phyloP scores from a whole-genome alignment of 352 stramenopile species.

The Blastocystis sp. region DNA sequence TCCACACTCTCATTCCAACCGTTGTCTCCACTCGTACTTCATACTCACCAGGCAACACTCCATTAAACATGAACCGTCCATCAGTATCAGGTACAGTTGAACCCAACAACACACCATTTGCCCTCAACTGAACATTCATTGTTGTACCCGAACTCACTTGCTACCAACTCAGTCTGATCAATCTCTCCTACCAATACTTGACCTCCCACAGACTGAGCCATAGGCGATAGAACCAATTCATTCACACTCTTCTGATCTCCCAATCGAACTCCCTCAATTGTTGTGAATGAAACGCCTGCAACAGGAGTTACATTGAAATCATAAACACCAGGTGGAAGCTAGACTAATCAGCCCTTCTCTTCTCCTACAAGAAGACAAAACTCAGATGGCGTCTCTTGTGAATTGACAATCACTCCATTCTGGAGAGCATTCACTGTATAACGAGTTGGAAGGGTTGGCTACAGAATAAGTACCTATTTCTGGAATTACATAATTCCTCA shows the following conservation, averaged over 20 bases:
- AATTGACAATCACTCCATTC: not conserved
- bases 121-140: not conserved
- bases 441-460: not conserved
- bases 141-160: not conserved
- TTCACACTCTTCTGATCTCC: not conserved
- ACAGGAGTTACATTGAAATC: not conserved
- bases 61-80: not conserved
- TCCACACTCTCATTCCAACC: not conserved
- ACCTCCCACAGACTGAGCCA: not conserved
- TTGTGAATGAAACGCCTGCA: too few relatives aligned
- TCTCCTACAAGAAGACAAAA: slow-evolving; percentile 6
- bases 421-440: not conserved
- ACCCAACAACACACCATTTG: not conserved
- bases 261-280: not conserved
- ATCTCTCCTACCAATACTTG: not conserved
- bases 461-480: not conserved
- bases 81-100: not conserved
- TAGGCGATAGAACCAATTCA: not conserved
- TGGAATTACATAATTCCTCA: not conserved
- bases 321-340: not conserved
- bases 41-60: not conserved
- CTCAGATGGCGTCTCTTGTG: not conserved
- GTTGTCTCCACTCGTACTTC: not conserved
- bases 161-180: too few relatives aligned
- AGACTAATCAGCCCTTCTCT: not conserved